Evolutionary conservation across 2,329 filamentous ascomycete species (phyloP), one percentile per base, ranked within the genome.

Genomic region (Arachnomyces sp.): DNA sequence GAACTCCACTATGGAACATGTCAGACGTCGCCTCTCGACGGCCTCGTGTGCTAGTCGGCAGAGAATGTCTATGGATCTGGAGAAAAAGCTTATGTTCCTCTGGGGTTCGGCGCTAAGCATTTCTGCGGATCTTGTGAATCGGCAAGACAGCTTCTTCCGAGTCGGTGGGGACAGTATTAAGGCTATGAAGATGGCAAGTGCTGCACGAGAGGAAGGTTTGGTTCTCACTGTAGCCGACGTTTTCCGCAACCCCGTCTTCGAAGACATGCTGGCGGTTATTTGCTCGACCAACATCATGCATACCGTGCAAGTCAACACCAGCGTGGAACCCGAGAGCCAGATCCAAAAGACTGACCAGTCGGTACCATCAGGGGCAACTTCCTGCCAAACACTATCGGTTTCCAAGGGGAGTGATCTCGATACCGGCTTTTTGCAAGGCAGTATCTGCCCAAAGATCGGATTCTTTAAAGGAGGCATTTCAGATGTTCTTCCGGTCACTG

Each of bases 401-500:
- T 45, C 49, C 25, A 50, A 50, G 5, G 46, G 48, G 4, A 38
- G 50, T n/a, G 49, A 52, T 16, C 47, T 48, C 13, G 49, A 53
- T 15, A 46, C 40, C 8, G 71, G 75, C 47, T 52, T 73, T 13
- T 5, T 25, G 5, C 54, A 64, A 3, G 57, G 65, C 9, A 53
- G 55, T 2, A 61, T 79, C 21, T 60, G 60, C 6, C 65, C 72
- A 1, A 61, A 64, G 28, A 63, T 80, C 2, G 61, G 63, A 6
- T 62, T 72, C 44, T 54, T 57, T 1, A 50, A 61, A 7, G 73
- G 69, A 63, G 62, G 59, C n/a, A 62, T 80, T 29, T 47, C 56
- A 6, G 69, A 79, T 43, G 65, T 77, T 1, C 60, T 76, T 7
- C 77, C 76, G 1, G 64, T 69, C 1, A 65, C 73, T 0, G 73